Conservation (phyloP, 1,284 basidiomycete genomes). For the Melampsora abietis-canadensis region DNA sequence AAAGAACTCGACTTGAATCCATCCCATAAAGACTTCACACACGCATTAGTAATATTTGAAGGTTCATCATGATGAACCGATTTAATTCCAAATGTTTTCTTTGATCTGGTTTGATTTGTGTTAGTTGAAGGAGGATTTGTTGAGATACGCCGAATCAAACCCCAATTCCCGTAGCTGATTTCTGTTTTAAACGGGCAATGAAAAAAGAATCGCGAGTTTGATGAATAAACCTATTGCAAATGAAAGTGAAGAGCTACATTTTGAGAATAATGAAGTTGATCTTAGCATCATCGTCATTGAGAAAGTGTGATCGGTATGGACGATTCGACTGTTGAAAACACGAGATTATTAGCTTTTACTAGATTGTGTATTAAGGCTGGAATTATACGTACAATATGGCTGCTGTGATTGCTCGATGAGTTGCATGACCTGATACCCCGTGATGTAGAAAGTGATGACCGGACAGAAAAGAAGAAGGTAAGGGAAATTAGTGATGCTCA, state of each 20-base stretch:
- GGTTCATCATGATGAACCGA: no score
- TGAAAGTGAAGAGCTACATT: slow-evolving; percentile 24
- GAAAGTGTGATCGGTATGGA: slow-evolving; percentile 20
- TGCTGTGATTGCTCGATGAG: slow-evolving; percentile 35
- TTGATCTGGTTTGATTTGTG: no score
- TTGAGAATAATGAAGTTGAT: slow-evolving; percentile 7
- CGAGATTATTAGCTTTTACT: background rate
- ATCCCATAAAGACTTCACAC: no score
- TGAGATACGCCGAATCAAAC: background rate
- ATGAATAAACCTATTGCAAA: slow-evolving; percentile 23
- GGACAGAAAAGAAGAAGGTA: background rate
- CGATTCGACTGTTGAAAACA: slow-evolving; percentile 9
- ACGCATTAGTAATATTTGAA: no score
- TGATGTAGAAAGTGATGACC: slow-evolving; percentile 43
- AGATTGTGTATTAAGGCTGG: background rate
- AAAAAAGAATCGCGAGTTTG: slow-evolving; percentile 32
- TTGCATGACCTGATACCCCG: slow-evolving; percentile 36
- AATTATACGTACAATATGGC: slow-evolving; percentile 2
- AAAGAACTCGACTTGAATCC: no score
- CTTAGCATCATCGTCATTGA: slow-evolving; percentile 30
- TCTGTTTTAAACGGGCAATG: no score
- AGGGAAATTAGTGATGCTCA: background rate
- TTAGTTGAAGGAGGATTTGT: background rate
- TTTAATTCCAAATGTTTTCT: no score
- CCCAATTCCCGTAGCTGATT: background rate